Conservation (phyloP, 2,329 filamentous ascomycete species). For the Verticillium nubilum region DNA sequence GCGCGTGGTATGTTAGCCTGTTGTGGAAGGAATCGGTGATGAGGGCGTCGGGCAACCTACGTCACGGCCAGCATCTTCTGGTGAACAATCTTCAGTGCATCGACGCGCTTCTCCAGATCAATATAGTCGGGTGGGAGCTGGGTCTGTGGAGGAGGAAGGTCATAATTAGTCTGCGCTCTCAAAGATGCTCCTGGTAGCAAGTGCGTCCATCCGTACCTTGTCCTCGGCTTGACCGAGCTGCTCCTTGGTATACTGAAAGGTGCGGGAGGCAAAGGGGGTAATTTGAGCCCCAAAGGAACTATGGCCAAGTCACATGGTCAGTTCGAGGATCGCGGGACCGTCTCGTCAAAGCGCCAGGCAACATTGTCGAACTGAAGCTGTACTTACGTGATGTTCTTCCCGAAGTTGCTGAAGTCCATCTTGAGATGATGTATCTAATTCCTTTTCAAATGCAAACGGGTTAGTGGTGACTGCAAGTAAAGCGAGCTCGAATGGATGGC, state of each 20-base stretch:
- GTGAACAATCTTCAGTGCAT: constrained; percentile 94
- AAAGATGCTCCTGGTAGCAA: constrained; percentile 1
- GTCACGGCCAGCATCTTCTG: constrained; percentile 96
- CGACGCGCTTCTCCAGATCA: constrained; percentile 96
- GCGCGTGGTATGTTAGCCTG: constrained; percentile 13
- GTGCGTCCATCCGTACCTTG: constrained; percentile 55
- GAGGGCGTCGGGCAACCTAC: constrained; percentile 47
- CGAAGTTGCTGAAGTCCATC: constrained; percentile 57
- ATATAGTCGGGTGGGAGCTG: constrained; percentile 96
- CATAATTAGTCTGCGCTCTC: not conserved
- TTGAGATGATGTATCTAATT: not conserved
- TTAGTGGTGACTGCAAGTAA: not conserved
- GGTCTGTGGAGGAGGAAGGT: constrained; percentile 50
- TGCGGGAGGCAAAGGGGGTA: constrained; percentile 88
- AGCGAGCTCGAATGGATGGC: not conserved
- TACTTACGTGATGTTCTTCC: constrained; percentile 50
- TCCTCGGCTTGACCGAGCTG: constrained; percentile 92
- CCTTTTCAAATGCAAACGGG: not conserved
- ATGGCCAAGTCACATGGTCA: constrained; percentile 16
- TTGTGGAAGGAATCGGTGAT: too few species aligned
- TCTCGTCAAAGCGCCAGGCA: constrained; percentile 1
- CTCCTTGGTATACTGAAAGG: constrained; percentile 96
- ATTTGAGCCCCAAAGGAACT: constrained; percentile 70
- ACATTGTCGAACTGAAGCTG: not conserved
- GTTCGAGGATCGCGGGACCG: not conserved